phyloP scores from a whole-genome alignment of 2,329 filamentous ascomycete species.

The Tolypocladium ovalisporum region DNA sequence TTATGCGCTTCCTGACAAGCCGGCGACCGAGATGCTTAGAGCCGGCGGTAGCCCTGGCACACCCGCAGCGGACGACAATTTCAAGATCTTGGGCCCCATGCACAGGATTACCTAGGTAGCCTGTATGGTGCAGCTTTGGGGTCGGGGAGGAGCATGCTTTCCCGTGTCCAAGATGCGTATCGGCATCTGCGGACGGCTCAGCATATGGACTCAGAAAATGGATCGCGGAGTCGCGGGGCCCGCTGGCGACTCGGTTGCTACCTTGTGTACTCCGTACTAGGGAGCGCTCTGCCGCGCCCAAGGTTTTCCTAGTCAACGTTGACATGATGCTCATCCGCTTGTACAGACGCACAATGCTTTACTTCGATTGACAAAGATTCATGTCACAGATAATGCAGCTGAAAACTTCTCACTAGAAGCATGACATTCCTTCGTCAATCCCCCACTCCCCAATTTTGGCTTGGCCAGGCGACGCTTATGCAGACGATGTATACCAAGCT shows the following conservation, averaged over 20 bases:
- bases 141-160: not conserved
- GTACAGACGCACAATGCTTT: not conserved
- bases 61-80: not conserved
- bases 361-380: not conserved
- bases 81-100: not conserved
- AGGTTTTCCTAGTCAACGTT: not conserved
- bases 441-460: not conserved
- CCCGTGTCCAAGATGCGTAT: not conserved
- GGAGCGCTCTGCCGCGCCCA: not conserved
- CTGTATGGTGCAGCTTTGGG: not conserved
- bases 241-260: not conserved
- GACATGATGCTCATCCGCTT: not conserved
- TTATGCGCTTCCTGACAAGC: not conserved
- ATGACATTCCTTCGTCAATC: not conserved
- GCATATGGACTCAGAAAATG: not conserved
- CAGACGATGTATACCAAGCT: not conserved
- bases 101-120: not conserved
- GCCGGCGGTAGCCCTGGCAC: constrained; percentile 14
- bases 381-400: not conserved
- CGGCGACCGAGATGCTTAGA: constrained; percentile 20
- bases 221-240: not conserved
- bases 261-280: too few species aligned
- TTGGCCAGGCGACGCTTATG: not conserved
- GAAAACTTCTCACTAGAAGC: not conserved
- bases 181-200: not conserved